phyloP scores from a whole-genome alignment of 2,329 filamentous ascomycete genomes.

The Penicillium sp. region DNA sequence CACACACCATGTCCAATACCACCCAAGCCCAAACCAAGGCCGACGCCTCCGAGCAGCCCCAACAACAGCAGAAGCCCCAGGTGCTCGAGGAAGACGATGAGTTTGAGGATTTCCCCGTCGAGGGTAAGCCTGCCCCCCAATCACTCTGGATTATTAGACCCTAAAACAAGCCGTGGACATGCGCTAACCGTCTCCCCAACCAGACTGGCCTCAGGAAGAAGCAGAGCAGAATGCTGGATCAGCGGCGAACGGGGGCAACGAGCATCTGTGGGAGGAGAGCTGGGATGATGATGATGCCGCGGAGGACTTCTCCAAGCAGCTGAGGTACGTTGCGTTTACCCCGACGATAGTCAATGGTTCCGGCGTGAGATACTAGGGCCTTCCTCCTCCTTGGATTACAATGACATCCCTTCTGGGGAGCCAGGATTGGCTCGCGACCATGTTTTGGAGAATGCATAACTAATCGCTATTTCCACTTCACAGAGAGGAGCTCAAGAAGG shows the following conservation, averaged over 20 bases:
- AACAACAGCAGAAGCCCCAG: constrained; percentile 64
- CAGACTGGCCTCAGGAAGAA: constrained; percentile 93
- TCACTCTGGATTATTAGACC: neutral
- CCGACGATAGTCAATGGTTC: no score
- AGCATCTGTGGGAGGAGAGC: constrained; percentile 98
- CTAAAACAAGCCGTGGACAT: neutral
- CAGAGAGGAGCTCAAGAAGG: constrained; percentile 83
- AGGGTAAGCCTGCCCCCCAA: constrained; percentile 60
- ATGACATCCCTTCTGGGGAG: neutral
- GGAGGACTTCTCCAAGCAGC: constrained; percentile 92
- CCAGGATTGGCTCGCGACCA: no score
- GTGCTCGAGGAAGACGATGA: constrained; percentile 96
- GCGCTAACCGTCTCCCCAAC: constrained; percentile 13
- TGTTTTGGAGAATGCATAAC: neutral
- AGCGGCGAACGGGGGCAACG: constrained; percentile 57
- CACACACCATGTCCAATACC: constrained; percentile 50
- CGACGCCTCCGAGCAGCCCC: constrained; percentile 48
- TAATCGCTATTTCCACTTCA: neutral
- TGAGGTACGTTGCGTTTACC: constrained; percentile 67
- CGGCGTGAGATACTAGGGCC: neutral
- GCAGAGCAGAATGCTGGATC: constrained; percentile 66
- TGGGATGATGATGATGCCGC: constrained; percentile 98
- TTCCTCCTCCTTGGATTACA: neutral
- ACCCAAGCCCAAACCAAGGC: constrained; percentile 38
- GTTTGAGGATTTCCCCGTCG: constrained; percentile 97